These are phyloP conservation scores for Quercus alba DNA, from an alignment of 306 rosid genomes.

Conservation along the genomic window DNA sequence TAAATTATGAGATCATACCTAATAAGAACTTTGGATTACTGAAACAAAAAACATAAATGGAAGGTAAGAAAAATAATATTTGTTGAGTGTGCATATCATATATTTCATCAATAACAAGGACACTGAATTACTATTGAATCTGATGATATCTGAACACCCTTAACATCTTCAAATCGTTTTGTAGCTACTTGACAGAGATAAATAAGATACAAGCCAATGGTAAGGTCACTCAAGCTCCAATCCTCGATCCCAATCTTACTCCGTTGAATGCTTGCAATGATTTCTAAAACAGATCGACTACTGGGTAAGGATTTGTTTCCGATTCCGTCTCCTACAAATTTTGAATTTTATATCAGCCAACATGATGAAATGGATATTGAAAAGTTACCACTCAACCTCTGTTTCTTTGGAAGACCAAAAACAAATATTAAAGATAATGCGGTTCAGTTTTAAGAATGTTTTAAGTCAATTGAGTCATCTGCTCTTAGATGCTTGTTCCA, in stretches of 20 bases:
- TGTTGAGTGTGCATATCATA: conserved; percentile 5
- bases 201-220: conserved; percentile 73
- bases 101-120: conserved; percentile 19
- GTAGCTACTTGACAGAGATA: conserved; percentile 86
- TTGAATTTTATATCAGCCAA: conserved; percentile 18
- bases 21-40: conserved; percentile 23
- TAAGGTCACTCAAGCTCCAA: conserved; percentile 96
- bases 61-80: conserved; percentile 1
- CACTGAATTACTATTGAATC: conserved; percentile 59
- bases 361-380: conserved; percentile 14
- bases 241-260: conserved; percentile 83
- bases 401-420: neutral
- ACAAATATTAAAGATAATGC: no score
- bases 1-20: conserved; percentile 37
- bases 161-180: conserved; percentile 56
- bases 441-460: neutral
- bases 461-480: neutral
- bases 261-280: conserved; percentile 68
- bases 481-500: neutral
- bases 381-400: neutral
- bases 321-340: conserved; percentile 46
- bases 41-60: conserved; percentile 14
- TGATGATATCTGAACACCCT: conserved; percentile 66
- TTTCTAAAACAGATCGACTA: conserved; percentile 68
- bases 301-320: conserved; percentile 47